A percentile compares a stretch with the other conserved stretches of the same genome.
phyloP scores from a whole-genome alignment of 2,329 filamentous ascomycete genomes.

The Fusarium pseudocircinatum region DNA sequence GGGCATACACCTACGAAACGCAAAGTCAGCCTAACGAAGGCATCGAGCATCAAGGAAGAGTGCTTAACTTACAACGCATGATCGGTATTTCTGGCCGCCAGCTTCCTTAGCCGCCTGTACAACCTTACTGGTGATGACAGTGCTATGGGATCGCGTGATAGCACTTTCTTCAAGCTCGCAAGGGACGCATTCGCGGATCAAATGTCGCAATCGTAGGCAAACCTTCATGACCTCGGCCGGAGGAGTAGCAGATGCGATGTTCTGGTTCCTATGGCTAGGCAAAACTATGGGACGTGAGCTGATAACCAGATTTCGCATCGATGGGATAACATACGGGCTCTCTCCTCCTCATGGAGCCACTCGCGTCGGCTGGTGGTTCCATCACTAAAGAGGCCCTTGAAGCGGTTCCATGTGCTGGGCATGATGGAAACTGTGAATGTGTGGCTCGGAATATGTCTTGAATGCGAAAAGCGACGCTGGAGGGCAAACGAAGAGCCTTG shows the following conservation, averaged over 20 bases:
- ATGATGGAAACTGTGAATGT: conserved; percentile 27
- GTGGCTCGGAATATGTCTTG: background rate
- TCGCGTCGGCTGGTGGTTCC: conserved; percentile 43
- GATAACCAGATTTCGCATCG: background rate
- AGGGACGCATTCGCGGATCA: conserved; percentile 88
- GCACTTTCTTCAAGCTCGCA: conserved; percentile 84
- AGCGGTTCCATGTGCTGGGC: conserved; percentile 42
- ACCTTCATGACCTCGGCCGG: conserved; percentile 87
- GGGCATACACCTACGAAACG: conserved; percentile 68
- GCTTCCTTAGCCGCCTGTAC: conserved; percentile 83
- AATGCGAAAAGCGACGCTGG: background rate
- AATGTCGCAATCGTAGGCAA: conserved; percentile 87
- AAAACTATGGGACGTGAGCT: conserved; percentile 62
- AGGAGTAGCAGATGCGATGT: conserved; percentile 73
- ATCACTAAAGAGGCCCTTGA: conserved; percentile 46
- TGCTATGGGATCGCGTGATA: conserved; percentile 83
- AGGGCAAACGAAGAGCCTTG: background rate
- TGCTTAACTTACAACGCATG: conserved; percentile 70
- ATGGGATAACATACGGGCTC: conserved; percentile 52
- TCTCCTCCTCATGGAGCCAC: conserved; percentile 56
- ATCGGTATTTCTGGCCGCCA: conserved; percentile 76
- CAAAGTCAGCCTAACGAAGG: background rate
- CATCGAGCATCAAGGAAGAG: background rate
- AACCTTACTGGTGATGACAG: conserved; percentile 83
- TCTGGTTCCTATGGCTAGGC: conserved; percentile 67